Percentiles rank a stretch among this genome's conserved stretches.
phyloP scores from a whole-genome alignment of 2,329 filamentous ascomycete species.

The Aspergillus udagawae region DNA sequence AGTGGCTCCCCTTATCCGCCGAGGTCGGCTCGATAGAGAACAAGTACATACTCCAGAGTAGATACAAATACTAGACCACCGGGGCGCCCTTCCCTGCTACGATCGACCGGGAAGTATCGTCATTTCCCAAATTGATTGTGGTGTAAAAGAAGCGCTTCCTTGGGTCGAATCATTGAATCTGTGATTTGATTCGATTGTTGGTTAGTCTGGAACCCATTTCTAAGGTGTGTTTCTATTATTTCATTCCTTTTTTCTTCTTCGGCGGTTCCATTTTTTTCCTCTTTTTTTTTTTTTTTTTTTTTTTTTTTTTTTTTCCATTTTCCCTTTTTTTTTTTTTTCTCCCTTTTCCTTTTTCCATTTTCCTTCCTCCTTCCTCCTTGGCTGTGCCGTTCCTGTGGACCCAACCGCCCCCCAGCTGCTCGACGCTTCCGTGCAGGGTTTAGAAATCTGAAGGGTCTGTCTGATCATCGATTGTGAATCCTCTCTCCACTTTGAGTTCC shows the following conservation, averaged over 20 bases:
- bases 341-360: not conserved
- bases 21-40: not conserved
- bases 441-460: constrained; percentile 10
- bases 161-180: not conserved
- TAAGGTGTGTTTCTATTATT: not conserved
- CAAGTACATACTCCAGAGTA: not conserved
- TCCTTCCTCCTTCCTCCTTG: not conserved
- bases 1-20: not conserved
- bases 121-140: constrained; percentile 3
- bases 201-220: not conserved
- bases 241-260: not conserved
- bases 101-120: constrained; percentile 11
- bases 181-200: not conserved
- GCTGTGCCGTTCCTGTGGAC: constrained; percentile 7
- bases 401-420: constrained; percentile 5
- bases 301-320: not conserved
- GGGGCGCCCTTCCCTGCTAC: constrained; percentile 6
- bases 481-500: constrained; percentile 2
- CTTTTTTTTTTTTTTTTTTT: not conserved
- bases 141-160: constrained; percentile 1
- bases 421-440: constrained; percentile 15
- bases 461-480: constrained; percentile 6
- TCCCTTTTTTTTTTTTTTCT: not conserved
- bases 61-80: not conserved
- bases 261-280: not conserved